Evolutionary conservation across 1,139 yeast species (phyloP).

Genomic region (Diutina ranongensis): DNA sequence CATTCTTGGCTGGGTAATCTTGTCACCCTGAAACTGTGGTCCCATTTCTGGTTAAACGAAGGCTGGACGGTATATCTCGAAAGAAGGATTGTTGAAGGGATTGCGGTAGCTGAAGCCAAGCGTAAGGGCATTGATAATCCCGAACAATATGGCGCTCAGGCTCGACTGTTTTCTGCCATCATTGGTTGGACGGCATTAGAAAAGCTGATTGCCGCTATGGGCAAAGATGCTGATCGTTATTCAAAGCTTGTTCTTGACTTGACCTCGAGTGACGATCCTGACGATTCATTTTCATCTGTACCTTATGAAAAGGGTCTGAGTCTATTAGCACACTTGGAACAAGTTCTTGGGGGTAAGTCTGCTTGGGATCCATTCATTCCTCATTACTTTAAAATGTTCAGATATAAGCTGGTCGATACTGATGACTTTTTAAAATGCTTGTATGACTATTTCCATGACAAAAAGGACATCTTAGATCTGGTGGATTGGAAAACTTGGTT

Average conservation of each 20-base stretch:
- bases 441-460: conserved; percentile 18
- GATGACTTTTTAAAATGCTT: conserved; percentile 20
- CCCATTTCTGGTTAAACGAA: conserved; percentile 29
- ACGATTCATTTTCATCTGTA: conserved; percentile 23
- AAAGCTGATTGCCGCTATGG: conserved; percentile 15
- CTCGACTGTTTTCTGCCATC: conserved; percentile 21
- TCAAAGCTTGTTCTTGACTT: conserved; percentile 20
- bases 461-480: conserved; percentile 13
- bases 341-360: conserved; percentile 16
- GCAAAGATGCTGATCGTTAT: conserved; percentile 12
- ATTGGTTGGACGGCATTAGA: conserved; percentile 21
- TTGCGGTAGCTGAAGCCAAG: conserved; percentile 18
- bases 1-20: conserved; percentile 30
- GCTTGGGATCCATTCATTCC: conserved; percentile 24
- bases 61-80: conserved; percentile 31
- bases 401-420: conserved; percentile 21
- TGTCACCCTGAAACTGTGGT: conserved; percentile 28
- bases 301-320: conserved; percentile 29
- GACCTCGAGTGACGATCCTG: conserved; percentile 19
- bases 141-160: conserved; percentile 19
- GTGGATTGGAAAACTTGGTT: conserved; percentile 22
- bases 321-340: conserved; percentile 21
- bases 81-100: conserved; percentile 22
- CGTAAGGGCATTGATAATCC: conserved; percentile 11
- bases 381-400: conserved; percentile 20